Base-by-base conservation (phyloP, 2,329 filamentous ascomycete genomes). In the Beauveria varroae region DNA sequence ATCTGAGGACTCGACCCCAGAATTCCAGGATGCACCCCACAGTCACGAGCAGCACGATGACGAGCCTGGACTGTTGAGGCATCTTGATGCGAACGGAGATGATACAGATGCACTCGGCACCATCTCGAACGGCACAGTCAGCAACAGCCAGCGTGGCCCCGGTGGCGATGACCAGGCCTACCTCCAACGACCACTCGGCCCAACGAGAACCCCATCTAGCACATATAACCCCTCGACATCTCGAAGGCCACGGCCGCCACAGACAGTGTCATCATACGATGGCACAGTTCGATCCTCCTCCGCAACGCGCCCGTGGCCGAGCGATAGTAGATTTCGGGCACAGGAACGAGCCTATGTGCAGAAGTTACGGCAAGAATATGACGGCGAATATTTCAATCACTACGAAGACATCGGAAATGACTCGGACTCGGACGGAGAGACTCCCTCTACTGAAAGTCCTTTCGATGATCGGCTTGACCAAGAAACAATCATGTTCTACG, bases 331-430 rank as follows among this genome's bases (percentile, higher is more conserved):
- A 47, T 76, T 76, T 43, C 76, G 78, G n/a, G 84, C 79, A 62
- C 82, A 98, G 75, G 93, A 98, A 74, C 91, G 93, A 72, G 93
- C 93, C 62, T 99, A 99, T 72, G 88, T 98, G 40, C 91, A 96
- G 74, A 87, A 93, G 67, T 84, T 98, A 70, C 87, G 92, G 62
- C 91, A 96, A 71, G 90, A 95, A 66, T 73, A 75, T 55, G 69
- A 69, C 47, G 72, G 72, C 62, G 75, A 90, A 66, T 95, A 93
- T 76, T 90, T 92, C 64, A 87, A 92, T 61, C 80, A 86, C 14
- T 88, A 90, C 66, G 85, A 70, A 43, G 64, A 63, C 2, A 86
- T 86, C 47, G 86, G 83, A 64, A 77, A 91, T 49, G 92, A 95
- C 65, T 92, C 91, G 7, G 92, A 96, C 67, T 88, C 89, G 0